Base-by-base conservation (phyloP, 1,139 yeast genomes). In the Blastobotrys arbuscula region DNA sequence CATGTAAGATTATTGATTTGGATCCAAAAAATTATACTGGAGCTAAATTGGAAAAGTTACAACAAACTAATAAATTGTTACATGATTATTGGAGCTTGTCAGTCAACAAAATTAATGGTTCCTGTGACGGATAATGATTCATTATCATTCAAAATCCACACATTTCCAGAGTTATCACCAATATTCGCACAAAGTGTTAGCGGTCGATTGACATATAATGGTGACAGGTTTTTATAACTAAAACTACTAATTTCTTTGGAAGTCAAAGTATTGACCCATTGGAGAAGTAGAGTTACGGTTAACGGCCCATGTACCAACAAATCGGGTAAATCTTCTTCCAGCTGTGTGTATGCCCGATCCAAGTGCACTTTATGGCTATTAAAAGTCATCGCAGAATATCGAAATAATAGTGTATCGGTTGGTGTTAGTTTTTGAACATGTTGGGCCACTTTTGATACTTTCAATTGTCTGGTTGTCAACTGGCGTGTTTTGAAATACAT, bases 321-420 rank as follows among this genome's bases (percentile, higher is more conserved):
- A 36, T 72, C 72, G 0, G 82, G 80, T 44, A 87, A 76, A 0
- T 77, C 74, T 59, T 92, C 97, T 1, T 61, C 59, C 0, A 62
- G 49, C 5, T 54, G 61, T 23, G 85, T 73, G 60, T 86, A 86
- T 0, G 57, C 58, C 2, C 66, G 65, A 59, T 86, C 86, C 62
- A 79, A 79, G 64, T 92, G 98, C 39, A 92, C 86, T 50, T 77
- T 75, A 64, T 92, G 98, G 5, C 92, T 73, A 62, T 92, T 92
- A 67, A 80, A 80, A 0, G 94, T 82, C 49, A 90, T 65, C 33
- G 84, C 82, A 40, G 92, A 81, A 66, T 81, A 87, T 52, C 88
- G 70, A 58, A 82, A 71, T 19, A 80, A 64, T 39, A 72, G 55
- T 12, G 60, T 59, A 48, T 51, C 59, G 10, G 69, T 52, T 2